phyloP scores from a whole-genome alignment of 257 asterid genomes.

The Solanum neorickii region DNA sequence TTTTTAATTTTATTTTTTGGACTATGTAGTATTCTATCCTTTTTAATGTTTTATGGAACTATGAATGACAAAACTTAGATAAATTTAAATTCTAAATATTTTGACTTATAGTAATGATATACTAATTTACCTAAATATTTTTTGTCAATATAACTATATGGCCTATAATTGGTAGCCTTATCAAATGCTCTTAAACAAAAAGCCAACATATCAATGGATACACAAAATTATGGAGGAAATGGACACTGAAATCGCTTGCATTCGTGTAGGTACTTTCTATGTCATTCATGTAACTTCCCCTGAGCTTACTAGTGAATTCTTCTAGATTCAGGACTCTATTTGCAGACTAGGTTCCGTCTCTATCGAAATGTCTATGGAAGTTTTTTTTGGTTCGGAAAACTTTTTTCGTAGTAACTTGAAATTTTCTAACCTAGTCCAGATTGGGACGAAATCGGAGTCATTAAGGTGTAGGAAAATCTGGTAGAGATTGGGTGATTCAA shows the following conservation, averaged over 20 bases:
- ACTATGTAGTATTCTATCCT: too few relatives aligned
- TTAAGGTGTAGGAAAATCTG: too few relatives aligned
- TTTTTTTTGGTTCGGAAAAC: too few relatives aligned
- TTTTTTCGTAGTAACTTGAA: too few relatives aligned
- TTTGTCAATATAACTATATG: neutral
- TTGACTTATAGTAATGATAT: neutral
- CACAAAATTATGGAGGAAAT: constrained; percentile 3
- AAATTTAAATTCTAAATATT: too few relatives aligned
- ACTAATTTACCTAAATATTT: too few relatives aligned
- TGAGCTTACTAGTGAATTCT: constrained; percentile 8
- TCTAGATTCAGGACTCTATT: neutral
- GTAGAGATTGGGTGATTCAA: too few relatives aligned
- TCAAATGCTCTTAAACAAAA: neutral
- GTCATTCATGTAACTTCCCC: constrained; percentile 9
- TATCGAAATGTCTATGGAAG: too few relatives aligned
- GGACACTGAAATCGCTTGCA: constrained; percentile 1
- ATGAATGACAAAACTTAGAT: neutral
- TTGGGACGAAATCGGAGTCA: too few relatives aligned
- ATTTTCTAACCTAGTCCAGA: too few relatives aligned
- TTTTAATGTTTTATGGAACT: too few relatives aligned
- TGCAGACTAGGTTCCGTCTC: neutral
- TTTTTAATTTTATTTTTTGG: too few relatives aligned
- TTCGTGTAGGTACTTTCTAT: neutral
- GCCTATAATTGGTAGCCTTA: neutral
- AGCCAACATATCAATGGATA: neutral